phyloP scores from a whole-genome alignment of 257 asterid genomes.

The Fraxinus pennsylvanica region DNA sequence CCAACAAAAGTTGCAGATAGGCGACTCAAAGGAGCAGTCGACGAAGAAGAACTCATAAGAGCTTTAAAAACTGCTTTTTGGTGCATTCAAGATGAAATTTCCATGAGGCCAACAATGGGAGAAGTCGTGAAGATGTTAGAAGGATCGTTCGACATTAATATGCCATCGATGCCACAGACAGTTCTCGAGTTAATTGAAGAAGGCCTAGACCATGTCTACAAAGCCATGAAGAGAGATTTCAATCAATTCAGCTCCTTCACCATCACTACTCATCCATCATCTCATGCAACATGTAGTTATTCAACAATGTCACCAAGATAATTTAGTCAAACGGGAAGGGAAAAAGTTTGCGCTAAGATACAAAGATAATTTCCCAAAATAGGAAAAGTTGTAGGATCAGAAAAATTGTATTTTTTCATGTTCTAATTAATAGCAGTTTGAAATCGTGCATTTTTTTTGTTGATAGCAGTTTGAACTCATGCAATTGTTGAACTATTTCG shows the following conservation, averaged over 20 bases:
- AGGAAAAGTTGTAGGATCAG: conserved; percentile 8
- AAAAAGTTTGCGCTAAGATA: conserved; percentile 12
- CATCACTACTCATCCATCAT: conserved; percentile 59
- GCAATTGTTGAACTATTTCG: neutral
- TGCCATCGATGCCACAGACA: conserved; percentile 82
- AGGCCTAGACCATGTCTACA: conserved; percentile 81
- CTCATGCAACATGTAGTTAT: conserved; percentile 81
- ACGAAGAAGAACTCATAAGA: conserved; percentile 60
- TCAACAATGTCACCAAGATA: conserved; percentile 89
- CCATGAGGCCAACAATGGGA: conserved; percentile 81
- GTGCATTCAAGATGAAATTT: conserved; percentile 89
- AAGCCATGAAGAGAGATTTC: conserved; percentile 83
- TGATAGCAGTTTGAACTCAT: neutral
- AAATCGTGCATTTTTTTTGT: neutral
- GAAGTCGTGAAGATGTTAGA: conserved; percentile 89
- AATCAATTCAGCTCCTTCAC: conserved; percentile 71
- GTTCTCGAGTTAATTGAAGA: conserved; percentile 83
- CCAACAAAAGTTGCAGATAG: conserved; percentile 59
- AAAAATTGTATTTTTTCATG: conserved; percentile 5
- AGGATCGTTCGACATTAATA: conserved; percentile 60
- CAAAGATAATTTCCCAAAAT: neutral
- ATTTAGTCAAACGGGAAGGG: neutral
- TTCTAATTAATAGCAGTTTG: neutral
- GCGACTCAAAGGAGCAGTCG: conserved; percentile 59
- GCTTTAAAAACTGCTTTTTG: conserved; percentile 73